Percentiles rank a stretch among this genome's conserved stretches.
phyloP scores from a whole-genome alignment of 2,329 filamentous ascomycete genomes.

The Chaetomiaceae sp. region DNA sequence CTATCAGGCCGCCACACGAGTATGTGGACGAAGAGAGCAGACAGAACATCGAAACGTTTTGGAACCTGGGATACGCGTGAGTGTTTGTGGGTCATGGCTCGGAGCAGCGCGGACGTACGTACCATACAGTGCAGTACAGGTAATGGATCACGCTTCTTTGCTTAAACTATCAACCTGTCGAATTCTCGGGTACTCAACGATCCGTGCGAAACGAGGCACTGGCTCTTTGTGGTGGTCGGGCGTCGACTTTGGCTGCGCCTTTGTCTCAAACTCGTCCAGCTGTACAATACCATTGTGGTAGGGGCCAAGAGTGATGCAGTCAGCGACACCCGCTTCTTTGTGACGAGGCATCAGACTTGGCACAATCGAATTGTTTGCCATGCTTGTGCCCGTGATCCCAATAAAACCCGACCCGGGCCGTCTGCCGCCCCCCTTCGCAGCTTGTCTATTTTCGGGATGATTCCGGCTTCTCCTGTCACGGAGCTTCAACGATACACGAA shows the following conservation, averaged over 20 bases:
- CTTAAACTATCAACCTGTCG: no score
- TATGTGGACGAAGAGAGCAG: slow-evolving; percentile 43
- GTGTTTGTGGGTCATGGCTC: not conserved
- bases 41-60: slow-evolving; percentile 43
- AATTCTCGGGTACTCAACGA: no score
- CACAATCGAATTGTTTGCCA: slow-evolving; percentile 2
- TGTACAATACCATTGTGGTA: not conserved
- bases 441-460: not conserved
- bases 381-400: not conserved
- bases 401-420: not conserved
- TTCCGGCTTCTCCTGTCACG: no score
- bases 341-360: not conserved
- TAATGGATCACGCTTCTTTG: not conserved
- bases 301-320: not conserved
- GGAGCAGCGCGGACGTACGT: no score
- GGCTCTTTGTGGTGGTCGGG: no score
- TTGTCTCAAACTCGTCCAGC: no score
- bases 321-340: not conserved
- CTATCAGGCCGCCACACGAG: slow-evolving; percentile 37
- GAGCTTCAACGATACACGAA: no score
- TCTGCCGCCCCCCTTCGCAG: not conserved
- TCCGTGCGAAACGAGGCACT: no score
- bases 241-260: no score
- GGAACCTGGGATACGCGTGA: slow-evolving; percentile 41
- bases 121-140: no score